Conservation (phyloP, 257 asterid genomes). For the Penstemon eatonii region DNA sequence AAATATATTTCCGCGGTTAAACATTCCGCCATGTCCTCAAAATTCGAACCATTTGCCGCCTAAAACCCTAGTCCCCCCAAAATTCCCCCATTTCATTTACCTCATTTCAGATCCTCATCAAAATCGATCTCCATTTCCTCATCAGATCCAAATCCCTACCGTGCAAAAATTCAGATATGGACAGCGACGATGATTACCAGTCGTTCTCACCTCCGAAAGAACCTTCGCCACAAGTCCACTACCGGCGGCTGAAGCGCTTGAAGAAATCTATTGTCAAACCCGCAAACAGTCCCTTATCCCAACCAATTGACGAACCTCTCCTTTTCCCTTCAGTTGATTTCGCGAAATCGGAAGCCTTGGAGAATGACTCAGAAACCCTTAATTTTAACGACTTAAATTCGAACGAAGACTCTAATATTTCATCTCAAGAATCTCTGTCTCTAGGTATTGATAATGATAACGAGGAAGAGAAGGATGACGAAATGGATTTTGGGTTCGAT, state of each 20-base stretch:
- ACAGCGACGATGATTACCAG: constrained; percentile 71
- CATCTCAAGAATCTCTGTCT: constrained; percentile 39
- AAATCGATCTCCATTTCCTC: no score
- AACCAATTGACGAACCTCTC: constrained; percentile 35
- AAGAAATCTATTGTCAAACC: constrained; percentile 43
- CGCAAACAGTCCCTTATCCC: constrained; percentile 24
- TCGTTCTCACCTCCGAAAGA: constrained; percentile 38
- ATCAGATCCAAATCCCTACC: constrained; percentile 8
- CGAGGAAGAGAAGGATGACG: constrained; percentile 22
- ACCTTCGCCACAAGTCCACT: constrained; percentile 42
- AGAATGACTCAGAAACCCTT: constrained; percentile 40
- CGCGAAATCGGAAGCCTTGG: constrained; percentile 50
- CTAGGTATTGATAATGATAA: constrained; percentile 33
- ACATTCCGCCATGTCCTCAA: constrained; percentile 23
- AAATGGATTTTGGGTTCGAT: constrained; percentile 24
- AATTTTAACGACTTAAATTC: constrained; percentile 35
- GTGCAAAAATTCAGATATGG: constrained; percentile 40
- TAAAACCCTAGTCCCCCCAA: constrained; percentile 18
- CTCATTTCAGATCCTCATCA: constrained; percentile 20
- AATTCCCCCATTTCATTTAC: constrained; percentile 12
- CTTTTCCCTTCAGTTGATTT: constrained; percentile 42
- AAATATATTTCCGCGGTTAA: constrained; percentile 26
- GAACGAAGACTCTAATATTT: constrained; percentile 30
- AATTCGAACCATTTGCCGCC: constrained; percentile 48
- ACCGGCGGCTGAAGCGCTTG: constrained; percentile 70